A percentile compares a stretch with the other conserved stretches of the same genome.
Conservation (phyloP, 345 rosid genomes). For the Ceriops tagal region DNA sequence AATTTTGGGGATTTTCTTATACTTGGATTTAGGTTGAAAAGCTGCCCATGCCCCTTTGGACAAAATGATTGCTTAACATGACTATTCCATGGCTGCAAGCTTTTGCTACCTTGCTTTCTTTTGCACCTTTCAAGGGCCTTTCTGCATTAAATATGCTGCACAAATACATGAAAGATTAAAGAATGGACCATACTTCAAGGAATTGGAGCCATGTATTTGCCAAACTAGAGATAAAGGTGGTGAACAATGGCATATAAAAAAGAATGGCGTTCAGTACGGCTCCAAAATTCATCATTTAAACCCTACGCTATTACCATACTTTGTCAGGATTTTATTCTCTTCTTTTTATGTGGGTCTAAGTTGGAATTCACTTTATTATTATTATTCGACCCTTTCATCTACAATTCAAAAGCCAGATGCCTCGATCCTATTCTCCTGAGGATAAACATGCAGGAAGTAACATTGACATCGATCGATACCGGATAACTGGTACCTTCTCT, state of each 20-base stretch:
- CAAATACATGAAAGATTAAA: conserved; percentile 10
- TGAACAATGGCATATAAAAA: neutral
- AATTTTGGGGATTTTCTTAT: conserved; percentile 12
- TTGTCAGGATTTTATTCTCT: conserved; percentile 51
- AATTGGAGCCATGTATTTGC: neutral
- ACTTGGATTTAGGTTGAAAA: conserved; percentile 20
- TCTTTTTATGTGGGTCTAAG: conserved; percentile 43
- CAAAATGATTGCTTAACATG: conserved; percentile 46
- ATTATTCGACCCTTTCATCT: conserved; percentile 22
- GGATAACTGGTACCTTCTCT: conserved; percentile 7
- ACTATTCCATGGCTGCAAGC: conserved; percentile 30
- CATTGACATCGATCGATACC: neutral
- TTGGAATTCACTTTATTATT: conserved; percentile 36
- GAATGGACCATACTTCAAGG: conserved; percentile 13
- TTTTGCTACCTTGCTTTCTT: conserved; percentile 22
- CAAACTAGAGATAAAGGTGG: neutral
- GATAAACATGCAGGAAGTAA: neutral
- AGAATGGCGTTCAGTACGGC: conserved; percentile 15
- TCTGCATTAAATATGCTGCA: conserved; percentile 17
- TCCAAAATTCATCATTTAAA: conserved; percentile 13
- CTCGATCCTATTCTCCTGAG: conserved; percentile 25
- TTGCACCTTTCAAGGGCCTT: conserved; percentile 25
- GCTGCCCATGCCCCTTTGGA: conserved; percentile 32
- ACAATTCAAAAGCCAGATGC: conserved; percentile 22
- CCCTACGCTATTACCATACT: conserved; percentile 26